These are phyloP conservation scores for Graphilbum fragrans DNA, from an alignment of 2,329 filamentous ascomycete genomes.

Conservation along the genomic window DNA sequence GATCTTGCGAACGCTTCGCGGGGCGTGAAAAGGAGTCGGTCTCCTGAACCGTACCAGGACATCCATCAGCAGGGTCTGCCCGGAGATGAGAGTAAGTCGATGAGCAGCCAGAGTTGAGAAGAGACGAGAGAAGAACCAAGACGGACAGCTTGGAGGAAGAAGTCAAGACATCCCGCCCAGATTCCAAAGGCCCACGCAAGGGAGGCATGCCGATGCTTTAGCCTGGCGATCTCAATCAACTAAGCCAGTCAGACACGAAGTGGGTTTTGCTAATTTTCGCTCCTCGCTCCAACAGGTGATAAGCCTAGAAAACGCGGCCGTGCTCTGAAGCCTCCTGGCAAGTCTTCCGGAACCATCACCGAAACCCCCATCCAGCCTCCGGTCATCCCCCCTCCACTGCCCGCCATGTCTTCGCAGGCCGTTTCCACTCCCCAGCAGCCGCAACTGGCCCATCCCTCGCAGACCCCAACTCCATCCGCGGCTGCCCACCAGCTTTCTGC, in stretches of 20 bases:
- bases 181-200: too few relatives aligned
- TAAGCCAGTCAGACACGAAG: too few relatives aligned
- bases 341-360: slow-evolving; percentile 35
- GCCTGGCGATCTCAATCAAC: neutral
- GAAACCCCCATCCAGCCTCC: slow-evolving; percentile 37
- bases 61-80: slow-evolving; percentile 38
- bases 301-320: slow-evolving; percentile 47
- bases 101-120: too few relatives aligned
- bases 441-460: slow-evolving; percentile 4
- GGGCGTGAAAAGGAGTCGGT: slow-evolving; percentile 69
- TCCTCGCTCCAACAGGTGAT: slow-evolving; percentile 21
- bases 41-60: slow-evolving; percentile 54
- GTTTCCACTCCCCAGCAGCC: neutral
- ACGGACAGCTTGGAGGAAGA: neutral
- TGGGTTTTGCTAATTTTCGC: slow-evolving; percentile 8
- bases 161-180: too few relatives aligned
- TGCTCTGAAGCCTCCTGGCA: slow-evolving; percentile 42
- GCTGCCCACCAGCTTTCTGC: neutral
- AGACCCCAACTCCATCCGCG: slow-evolving; percentile 3
- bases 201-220: too few relatives aligned
- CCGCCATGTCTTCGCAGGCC: slow-evolving; percentile 9
- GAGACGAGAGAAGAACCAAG: neutral
- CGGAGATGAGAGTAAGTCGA: slow-evolving; percentile 63
- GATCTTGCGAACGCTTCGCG: slow-evolving; percentile 27
- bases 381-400: slow-evolving; percentile 3